Base-by-base conservation (phyloP, 2,329 filamentous ascomycete species). In the Aspergillus luchuensis region DNA sequence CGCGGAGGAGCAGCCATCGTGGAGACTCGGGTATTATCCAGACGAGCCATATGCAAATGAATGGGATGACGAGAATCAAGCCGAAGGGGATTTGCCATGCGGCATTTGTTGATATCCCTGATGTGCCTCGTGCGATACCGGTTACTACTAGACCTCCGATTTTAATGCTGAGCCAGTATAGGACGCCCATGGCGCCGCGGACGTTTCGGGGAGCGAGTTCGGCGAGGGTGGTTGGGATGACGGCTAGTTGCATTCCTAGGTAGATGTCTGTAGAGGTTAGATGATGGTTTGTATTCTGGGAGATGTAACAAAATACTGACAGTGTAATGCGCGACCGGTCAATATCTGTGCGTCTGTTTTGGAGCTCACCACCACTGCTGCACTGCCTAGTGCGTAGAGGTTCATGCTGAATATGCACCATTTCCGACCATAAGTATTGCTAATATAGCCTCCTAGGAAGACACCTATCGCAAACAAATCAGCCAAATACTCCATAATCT, bases 21-120 rank as follows among this genome's bases (percentile, higher is more conserved):
- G 55, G 55, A 2, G 55, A 57, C n/a, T 57, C 55, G 11, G 55
- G 55, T 4, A 48, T 57, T 13, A 57, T 49, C 55, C 55, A 57
- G 10, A 57, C 33, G 11, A 47, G 30, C 15, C 15, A 49, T 1
- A 49, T 25, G 7, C 47, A 43, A 6, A 57, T 57, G n/a, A 21
- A 48, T 7, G 55, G 55, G 7, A 57, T 25, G n/a, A 49, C 23
- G 10, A 48, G 45, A 8, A 57, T 48, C n/a, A 57, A 45, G 21
- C 55, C 55, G 5, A 48, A 49, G 4, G 55, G 55, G 19, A 57
- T 57, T 7, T 30, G 43, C 55, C 55, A 57, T 15, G 55, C 55
- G 3, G 55, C 10, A 28, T 57, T 49, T 13, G 23, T 49, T 1
- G 55, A 8, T 8, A 57, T 48, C 23, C 21, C 21, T 6, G 30